Base-by-base conservation (phyloP, 495 filamentous ascomycete genomes). In the Neohortaea acidophila region DNA sequence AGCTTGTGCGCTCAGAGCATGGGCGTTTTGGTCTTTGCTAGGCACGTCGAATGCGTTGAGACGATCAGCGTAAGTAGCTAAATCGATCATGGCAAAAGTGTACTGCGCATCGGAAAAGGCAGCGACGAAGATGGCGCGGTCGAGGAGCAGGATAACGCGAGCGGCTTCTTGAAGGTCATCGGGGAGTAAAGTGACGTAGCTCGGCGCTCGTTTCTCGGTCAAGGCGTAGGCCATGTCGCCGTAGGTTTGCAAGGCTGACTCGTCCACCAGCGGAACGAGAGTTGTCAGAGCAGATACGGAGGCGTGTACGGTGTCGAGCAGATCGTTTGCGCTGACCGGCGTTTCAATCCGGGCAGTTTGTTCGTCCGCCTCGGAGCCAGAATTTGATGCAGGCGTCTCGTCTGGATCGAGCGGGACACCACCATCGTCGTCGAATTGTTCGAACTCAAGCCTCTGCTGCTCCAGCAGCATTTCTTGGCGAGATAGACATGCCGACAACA, bases 241-340 rank as follows among this genome's bases (percentile, higher is more conserved):
- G 20, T 75, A 58, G 18, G 32, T 45, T 52, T 47, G 52, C 45
- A 36, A 55, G 31, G 17, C 57, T 44, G 45, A 61, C 45, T 47
- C 58, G 53, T 45, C 59, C 29, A 69, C 43, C 19, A 80, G 55
- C 3, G 27, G 38, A 39, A 67, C 68, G 5, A 79, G 48, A 0
- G 61, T 57, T 2, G 70, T 69, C 38, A 81, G 48, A 1, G 73
- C 63, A 21, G 68, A 67, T 10, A 81, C 44, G 44, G 76, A 70
- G 10, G 76, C 75, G 20, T 75, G 55, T 2, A 68, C 62, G 1
- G 75, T 80, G 29, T 82, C 77, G 1, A 79, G 63, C 1, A 82
- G 62, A 1, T 73, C 67, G 21, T 66, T 61, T 22, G 70, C 66
- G 2, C 74, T 77, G 14, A 78, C 59, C 0, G 75, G 73, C 35